A percentile compares a stretch with the other conserved stretches of the same genome.
Conservation (phyloP, 1,284 basidiomycete genomes). For the Fomitopsis schrenkii region DNA sequence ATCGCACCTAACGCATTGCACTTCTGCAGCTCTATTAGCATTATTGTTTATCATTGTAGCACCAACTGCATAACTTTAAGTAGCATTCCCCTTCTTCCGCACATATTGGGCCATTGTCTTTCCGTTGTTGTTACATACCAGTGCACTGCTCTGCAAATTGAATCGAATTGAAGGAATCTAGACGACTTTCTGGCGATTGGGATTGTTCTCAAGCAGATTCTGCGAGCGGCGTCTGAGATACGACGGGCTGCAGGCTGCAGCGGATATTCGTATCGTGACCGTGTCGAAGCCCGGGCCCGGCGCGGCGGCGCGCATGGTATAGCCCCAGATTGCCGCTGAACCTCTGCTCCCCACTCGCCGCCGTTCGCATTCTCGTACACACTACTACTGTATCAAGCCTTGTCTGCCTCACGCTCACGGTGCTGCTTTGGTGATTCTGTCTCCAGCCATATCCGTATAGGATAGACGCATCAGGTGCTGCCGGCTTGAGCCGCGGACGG, state of each 20-base stretch:
- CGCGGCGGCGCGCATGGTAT: constrained; percentile 2
- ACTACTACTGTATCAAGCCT: background rate
- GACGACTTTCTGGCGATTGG: background rate
- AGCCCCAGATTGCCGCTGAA: constrained; percentile 8
- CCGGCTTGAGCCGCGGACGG: background rate
- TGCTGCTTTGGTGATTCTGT: background rate
- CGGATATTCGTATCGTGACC: background rate
- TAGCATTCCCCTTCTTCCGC: background rate
- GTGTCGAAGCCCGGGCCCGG: background rate
- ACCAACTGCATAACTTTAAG: background rate
- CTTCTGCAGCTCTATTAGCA: background rate
- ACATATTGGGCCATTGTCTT: background rate
- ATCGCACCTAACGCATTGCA: background rate
- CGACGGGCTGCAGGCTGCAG: background rate
- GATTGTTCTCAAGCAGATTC: background rate
- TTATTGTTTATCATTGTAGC: constrained; percentile 1
- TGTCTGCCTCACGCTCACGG: background rate
- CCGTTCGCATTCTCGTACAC: too few species aligned
- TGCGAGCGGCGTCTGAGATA: background rate
- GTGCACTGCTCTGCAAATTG: background rate
- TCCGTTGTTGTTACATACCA: background rate
- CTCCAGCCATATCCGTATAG: background rate
- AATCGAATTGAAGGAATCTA: background rate
- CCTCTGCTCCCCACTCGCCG: background rate
- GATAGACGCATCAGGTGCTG: background rate